phyloP scores from a whole-genome alignment of 2,329 filamentous ascomycete genomes.

The Botrytis fragariae region DNA sequence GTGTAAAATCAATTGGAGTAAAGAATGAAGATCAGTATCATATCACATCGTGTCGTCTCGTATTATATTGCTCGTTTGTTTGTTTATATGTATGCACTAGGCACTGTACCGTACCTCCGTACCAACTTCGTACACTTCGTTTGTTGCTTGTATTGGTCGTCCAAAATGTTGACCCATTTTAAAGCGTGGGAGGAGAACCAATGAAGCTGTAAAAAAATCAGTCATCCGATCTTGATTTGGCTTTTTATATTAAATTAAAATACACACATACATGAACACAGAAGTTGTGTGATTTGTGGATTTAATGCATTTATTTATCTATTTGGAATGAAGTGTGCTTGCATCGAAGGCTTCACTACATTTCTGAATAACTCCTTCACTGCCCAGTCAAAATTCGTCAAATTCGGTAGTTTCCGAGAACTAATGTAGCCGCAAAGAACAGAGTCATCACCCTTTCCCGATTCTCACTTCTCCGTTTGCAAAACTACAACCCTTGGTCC shows the following conservation, averaged over 20 bases:
- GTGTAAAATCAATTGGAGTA: conserved; percentile 10
- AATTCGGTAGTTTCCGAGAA: conserved; percentile 3
- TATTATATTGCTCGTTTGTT: neutral
- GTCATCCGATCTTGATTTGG: neutral
- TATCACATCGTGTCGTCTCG: neutral
- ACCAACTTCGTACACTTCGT: neutral
- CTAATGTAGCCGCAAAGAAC: neutral
- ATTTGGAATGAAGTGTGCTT: neutral
- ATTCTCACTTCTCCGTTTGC: neutral
- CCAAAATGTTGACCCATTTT: neutral
- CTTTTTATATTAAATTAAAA: neutral
- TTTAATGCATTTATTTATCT: neutral
- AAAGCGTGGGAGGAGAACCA: neutral
- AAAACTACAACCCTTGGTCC: neutral
- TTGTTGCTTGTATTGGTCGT: neutral
- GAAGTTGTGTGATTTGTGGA: neutral
- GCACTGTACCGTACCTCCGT: neutral
- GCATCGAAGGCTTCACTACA: neutral
- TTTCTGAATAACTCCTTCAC: neutral
- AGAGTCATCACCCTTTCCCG: neutral
- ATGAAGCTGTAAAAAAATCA: neutral
- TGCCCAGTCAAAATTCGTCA: neutral
- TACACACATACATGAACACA: neutral
- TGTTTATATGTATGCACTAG: neutral
- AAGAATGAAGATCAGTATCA: neutral